These are phyloP conservation scores for Geosiphon pyriformis DNA, from an alignment of 192 early-diverging fungal species.

Conservation along the genomic window DNA sequence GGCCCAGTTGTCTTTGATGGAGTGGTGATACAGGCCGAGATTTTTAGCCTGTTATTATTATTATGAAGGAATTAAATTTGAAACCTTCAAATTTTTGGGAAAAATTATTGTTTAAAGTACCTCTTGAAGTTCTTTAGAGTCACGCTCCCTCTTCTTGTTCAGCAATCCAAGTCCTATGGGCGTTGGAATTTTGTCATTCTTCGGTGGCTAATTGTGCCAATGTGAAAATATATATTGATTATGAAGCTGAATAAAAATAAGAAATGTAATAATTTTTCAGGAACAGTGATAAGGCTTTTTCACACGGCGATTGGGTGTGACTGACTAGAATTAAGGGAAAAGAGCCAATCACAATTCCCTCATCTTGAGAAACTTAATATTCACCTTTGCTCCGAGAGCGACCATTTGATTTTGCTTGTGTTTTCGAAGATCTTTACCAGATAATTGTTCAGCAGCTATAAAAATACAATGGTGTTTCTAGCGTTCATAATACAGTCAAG, in stretches of 20 bases:
- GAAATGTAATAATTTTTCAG: too few relatives aligned
- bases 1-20: constrained; percentile 36
- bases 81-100: neutral
- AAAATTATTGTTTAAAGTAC: neutral
- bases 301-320: too few relatives aligned
- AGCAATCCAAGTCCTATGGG: constrained; percentile 33
- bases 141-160: constrained; percentile 28
- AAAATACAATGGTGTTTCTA: too few relatives aligned
- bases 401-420: constrained; percentile 31
- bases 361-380: neutral
- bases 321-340: neutral
- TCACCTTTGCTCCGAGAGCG: constrained; percentile 36
- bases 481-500: too few relatives aligned
- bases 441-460: constrained; percentile 39
- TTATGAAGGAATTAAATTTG: neutral
- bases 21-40: constrained; percentile 39
- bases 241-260: too few relatives aligned
- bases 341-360: neutral
- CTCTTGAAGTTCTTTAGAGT: constrained; percentile 33
- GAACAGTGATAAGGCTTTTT: too few relatives aligned
- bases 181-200: constrained; percentile 27
- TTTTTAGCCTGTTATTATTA: constrained; percentile 31
- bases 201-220: neutral
- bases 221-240: neutral
- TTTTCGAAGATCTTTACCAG: constrained; percentile 37